phyloP scores from a whole-genome alignment of 495 filamentous ascomycete genomes.

The Aspergillus conjunctus region DNA sequence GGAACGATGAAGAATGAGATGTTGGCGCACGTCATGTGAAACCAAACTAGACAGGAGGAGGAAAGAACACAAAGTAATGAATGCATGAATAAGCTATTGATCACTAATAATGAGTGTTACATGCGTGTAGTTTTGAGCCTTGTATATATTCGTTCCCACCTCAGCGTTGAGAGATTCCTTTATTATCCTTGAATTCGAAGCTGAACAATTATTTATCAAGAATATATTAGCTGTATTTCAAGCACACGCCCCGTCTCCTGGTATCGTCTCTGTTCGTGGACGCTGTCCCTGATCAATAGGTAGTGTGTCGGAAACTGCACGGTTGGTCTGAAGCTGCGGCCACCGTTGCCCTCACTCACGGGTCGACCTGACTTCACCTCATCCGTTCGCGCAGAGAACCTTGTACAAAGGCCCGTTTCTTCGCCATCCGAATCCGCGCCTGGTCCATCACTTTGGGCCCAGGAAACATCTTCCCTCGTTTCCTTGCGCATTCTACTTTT shows the following conservation, averaged over 20 bases:
- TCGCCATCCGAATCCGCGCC: constrained; percentile 43
- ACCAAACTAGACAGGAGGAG: constrained; percentile 10
- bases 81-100: not conserved
- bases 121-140: not conserved
- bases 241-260: not conserved
- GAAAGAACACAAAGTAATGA: constrained; percentile 11
- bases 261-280: not conserved
- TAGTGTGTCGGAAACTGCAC: constrained; percentile 26
- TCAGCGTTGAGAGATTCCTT: too few relatives aligned
- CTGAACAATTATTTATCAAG: too few relatives aligned
- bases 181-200: too few relatives aligned
- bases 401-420: constrained; percentile 41
- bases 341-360: constrained; percentile 33
- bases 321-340: constrained; percentile 40
- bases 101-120: not conserved
- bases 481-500: constrained; percentile 22
- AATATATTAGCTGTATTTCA: too few relatives aligned
- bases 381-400: constrained; percentile 46
- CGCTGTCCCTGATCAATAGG: not conserved
- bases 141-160: too few relatives aligned
- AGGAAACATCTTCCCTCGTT: constrained; percentile 33
- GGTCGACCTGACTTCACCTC: constrained; percentile 39
- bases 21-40: constrained; percentile 22
- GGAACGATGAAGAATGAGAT: not conserved
- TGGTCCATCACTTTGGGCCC: constrained; percentile 40